Conservation (phyloP, 768 basidiomycete genomes). For the Dacryopinax primogenitus region DNA sequence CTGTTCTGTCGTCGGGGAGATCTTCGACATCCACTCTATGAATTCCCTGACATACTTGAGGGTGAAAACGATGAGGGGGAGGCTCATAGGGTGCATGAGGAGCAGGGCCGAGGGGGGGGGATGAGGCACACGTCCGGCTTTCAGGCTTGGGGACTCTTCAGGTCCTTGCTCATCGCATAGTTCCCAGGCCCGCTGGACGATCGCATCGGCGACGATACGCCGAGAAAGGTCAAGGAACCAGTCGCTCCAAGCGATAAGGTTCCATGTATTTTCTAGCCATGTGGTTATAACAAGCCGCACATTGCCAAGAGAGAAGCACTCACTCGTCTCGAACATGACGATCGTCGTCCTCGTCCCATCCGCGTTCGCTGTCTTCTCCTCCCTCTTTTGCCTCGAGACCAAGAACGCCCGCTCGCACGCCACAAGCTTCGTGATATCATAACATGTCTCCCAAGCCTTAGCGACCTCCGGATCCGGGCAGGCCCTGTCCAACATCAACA, state of each 20-base stretch:
- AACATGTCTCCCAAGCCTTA: neutral
- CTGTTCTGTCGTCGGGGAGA: neutral
- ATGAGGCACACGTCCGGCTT: neutral
- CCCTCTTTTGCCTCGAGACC: slow-evolving; percentile 1
- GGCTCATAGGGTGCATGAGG: neutral
- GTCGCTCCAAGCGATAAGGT: neutral
- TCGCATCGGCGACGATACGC: neutral
- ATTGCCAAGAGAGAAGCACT: neutral
- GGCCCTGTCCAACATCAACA: neutral
- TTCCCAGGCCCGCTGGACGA: slow-evolving; percentile 2
- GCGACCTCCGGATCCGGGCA: slow-evolving; percentile 1
- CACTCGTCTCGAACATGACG: neutral
- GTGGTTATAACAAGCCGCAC: neutral
- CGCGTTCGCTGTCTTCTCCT: neutral
- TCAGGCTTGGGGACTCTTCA: neutral
- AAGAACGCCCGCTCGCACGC: slow-evolving; percentile 2
- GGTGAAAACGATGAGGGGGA: neutral
- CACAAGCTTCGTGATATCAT: slow-evolving; percentile 1
- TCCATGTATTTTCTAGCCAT: slow-evolving; percentile 3
- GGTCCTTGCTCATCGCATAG: neutral
- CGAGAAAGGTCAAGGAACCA: slow-evolving; percentile 1
- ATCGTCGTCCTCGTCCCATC: neutral
- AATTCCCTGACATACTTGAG: slow-evolving; percentile 3
- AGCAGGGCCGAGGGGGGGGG: neutral
- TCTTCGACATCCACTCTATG: slow-evolving; percentile 2